Base-by-base conservation (phyloP, 768 basidiomycete genomes). In the Pisolithus orientalis region DNA sequence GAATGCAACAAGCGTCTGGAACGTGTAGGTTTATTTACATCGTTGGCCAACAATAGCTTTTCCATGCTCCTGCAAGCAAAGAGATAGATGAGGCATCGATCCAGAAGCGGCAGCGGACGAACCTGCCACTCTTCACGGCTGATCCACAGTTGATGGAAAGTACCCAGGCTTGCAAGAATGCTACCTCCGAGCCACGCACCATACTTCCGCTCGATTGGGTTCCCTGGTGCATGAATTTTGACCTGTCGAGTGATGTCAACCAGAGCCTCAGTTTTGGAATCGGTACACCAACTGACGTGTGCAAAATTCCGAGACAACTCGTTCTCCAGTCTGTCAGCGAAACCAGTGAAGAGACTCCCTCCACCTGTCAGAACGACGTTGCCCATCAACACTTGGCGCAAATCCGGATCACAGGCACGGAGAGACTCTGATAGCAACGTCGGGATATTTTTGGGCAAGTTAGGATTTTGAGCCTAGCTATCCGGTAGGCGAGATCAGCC, bases 281-380 rank as follows among this genome's bases (percentile, higher is more conserved):
- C 5, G 47, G 25, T 28, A 37, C 27, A 51, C n/a, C 46, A 13
- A 75, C 89, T 63, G 62, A 94, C 90, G 57, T 93, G 87, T 37
- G 85, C 83, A 68, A 91, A 85, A 52, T 84, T 74, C 51, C 85
- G 76, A 37, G 73, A 70, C 8, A 98, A 71, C 66, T 99, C 96
- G 50, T 75, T 74, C 53, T 82, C 75, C 43, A 98, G 74, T 16
- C 96, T 80, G 61, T 98, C 94, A 27, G 79, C 79, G 55, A 98
- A 82, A 17, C 96, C 96, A 32, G 85, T 72, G 54, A 95, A 85
- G 42, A 92, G 72, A 52, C 87, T 91, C 37, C 94, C 90, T 9
- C 94, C 95, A 7, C 96, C 96, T n/a, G 92, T 90, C 44, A 98
- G 80, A 45, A 99, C 94, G 48, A 99, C 85, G 62, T 98, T 97